Percentiles rank a stretch among this genome's conserved stretches.
These are phyloP conservation scores for Boletus semigastroideus DNA, from an alignment of 1,284 basidiomycete genomes.

Conservation along the genomic window DNA sequence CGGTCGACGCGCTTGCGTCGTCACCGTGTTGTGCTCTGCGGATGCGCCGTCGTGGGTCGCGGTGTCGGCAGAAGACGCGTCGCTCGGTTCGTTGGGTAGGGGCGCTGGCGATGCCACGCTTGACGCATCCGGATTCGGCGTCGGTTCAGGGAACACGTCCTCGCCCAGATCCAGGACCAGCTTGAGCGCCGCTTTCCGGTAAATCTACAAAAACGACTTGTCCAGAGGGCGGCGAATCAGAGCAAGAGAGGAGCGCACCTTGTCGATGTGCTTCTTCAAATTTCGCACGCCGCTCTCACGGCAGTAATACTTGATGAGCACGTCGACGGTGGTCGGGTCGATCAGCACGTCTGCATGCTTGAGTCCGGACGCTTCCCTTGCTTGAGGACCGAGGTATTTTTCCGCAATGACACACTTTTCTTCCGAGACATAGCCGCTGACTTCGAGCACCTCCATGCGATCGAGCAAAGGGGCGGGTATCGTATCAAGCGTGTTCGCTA, in stretches of 20 bases:
- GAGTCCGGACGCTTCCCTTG: constrained; percentile 88
- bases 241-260: constrained; percentile 50
- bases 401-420: constrained; percentile 95
- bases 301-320: constrained; percentile 95
- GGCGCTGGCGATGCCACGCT: constrained; percentile 38
- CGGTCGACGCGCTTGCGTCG: constrained; percentile 80
- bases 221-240: background rate
- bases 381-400: constrained; percentile 91
- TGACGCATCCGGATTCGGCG: constrained; percentile 18
- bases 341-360: constrained; percentile 81
- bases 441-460: constrained; percentile 97
- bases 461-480: constrained; percentile 96
- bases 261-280: constrained; percentile 95
- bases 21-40: constrained; percentile 54
- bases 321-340: constrained; percentile 79
- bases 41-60: constrained; percentile 24
- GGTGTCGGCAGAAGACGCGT: constrained; percentile 13
- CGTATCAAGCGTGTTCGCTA: constrained; percentile 89
- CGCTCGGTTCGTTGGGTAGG: constrained; percentile 35
- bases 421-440: constrained; percentile 94
- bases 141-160: constrained; percentile 77
- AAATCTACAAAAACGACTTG: constrained; percentile 69
- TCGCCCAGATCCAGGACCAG: constrained; percentile 93
- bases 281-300: constrained; percentile 95
- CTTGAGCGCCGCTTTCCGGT: constrained; percentile 93